These are phyloP conservation scores for Linnemannia hyalina DNA, from an alignment of 192 early-diverging fungal genomes.

Conservation along the genomic window DNA sequence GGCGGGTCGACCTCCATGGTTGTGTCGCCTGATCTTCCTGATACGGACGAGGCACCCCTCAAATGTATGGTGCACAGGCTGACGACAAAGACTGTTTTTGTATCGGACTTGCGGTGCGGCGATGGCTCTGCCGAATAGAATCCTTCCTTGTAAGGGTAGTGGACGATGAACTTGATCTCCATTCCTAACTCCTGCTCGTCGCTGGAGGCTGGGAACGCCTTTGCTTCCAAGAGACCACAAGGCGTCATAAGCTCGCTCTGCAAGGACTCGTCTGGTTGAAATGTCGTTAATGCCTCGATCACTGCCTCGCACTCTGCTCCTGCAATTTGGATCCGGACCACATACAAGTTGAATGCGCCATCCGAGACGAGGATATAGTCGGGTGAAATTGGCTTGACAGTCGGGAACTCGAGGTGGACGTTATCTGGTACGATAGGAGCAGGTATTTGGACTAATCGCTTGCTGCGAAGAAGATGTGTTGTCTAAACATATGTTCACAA, in stretches of 20 bases:
- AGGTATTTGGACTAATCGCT: constrained; percentile 31
- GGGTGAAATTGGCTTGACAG: constrained; percentile 38
- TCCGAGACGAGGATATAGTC: constrained; percentile 47
- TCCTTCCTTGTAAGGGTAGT: constrained; percentile 25
- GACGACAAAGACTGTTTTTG: constrained; percentile 48
- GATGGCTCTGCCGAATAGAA: constrained; percentile 49
- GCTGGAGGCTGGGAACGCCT: constrained; percentile 30
- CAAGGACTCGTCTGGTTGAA: constrained; percentile 16
- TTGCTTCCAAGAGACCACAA: constrained; percentile 42
- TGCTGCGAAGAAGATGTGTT: constrained; percentile 34
- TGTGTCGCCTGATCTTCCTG: neutral
- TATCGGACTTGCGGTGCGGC: constrained; percentile 38
- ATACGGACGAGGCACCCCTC: neutral
- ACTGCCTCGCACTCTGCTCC: constrained; percentile 29
- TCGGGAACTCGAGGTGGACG: constrained; percentile 39
- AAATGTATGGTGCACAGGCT: constrained; percentile 35
- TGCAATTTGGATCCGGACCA: constrained; percentile 16
- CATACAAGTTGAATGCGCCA: constrained; percentile 36
- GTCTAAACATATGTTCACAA: neutral
- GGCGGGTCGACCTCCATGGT: constrained; percentile 5
- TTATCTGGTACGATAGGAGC: constrained; percentile 21
- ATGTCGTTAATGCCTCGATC: constrained; percentile 20
- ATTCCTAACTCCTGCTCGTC: constrained; percentile 1
- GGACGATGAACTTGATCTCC: constrained; percentile 40
- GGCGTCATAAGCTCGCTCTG: constrained; percentile 3